Evolutionary conservation across 345 rosid species (phyloP).

Genomic region (Salix caprea): DNA sequence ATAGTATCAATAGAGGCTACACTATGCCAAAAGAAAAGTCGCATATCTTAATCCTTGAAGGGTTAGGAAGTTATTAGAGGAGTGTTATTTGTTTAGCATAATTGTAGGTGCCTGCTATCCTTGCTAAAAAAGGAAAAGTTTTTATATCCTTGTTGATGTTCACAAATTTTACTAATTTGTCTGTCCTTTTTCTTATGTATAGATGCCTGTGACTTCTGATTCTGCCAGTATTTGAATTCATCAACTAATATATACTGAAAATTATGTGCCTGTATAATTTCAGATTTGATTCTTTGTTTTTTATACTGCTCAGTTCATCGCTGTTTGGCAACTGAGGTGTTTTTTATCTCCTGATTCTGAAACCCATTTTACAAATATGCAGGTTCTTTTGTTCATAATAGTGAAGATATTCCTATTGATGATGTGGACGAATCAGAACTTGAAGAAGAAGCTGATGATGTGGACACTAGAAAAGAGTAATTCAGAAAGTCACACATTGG

Average conservation of each 20-base stretch:
- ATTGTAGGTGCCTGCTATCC: no score
- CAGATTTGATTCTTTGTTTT: background rate
- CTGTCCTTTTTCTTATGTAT: background rate
- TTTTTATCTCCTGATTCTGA: background rate
- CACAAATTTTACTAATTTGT: no score
- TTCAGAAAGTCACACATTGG: constrained; percentile 2
- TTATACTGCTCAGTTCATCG: no score
- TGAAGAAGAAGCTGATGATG: constrained; percentile 28
- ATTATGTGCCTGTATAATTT: background rate
- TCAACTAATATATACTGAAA: background rate
- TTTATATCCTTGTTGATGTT: no score
- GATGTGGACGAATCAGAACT: constrained; percentile 64
- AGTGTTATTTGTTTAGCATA: no score
- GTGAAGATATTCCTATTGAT: constrained; percentile 70
- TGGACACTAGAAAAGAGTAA: constrained; percentile 22
- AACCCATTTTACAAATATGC: constrained; percentile 5
- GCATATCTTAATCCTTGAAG: no score
- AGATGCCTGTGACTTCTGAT: background rate
- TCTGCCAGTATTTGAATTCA: background rate
- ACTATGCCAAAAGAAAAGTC: no score
- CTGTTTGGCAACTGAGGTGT: background rate
- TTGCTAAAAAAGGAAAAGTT: no score
- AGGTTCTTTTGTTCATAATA: constrained; percentile 37
- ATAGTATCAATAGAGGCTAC: no score
- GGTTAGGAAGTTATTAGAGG: no score